A percentile compares a stretch with the other conserved stretches of the same genome.
These are phyloP conservation scores for Penicillium ucsense DNA, from an alignment of 495 filamentous ascomycete genomes.

Conservation along the genomic window DNA sequence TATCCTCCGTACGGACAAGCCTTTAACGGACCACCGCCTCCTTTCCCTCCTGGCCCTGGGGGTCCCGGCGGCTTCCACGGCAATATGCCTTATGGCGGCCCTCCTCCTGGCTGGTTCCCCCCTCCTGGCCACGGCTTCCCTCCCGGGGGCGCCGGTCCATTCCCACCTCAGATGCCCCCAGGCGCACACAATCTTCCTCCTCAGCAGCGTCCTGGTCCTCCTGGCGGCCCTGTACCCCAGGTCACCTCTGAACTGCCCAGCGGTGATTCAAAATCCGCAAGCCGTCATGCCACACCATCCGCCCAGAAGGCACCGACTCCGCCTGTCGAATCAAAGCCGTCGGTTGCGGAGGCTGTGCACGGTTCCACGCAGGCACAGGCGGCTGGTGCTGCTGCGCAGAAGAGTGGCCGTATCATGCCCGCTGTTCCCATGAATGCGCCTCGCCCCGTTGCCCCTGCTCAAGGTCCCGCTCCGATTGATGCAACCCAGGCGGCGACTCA, in stretches of 20 bases:
- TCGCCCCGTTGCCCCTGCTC: constrained; percentile 31
- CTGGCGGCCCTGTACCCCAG: constrained; percentile 21
- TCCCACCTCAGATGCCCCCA: constrained; percentile 41
- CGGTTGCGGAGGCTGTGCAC: constrained; percentile 36
- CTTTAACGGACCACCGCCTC: constrained; percentile 49
- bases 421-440: constrained; percentile 49
- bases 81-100: constrained; percentile 54
- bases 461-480: constrained; percentile 38
- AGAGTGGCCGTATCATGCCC: constrained; percentile 61
- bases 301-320: constrained; percentile 39
- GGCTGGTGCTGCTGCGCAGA: constrained; percentile 36
- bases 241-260: constrained; percentile 36
- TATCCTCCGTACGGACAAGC: constrained; percentile 46
- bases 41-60: constrained; percentile 52
- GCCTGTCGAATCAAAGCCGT: constrained; percentile 60
- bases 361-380: constrained; percentile 28
- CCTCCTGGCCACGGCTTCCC: constrained; percentile 74
- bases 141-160: constrained; percentile 48
- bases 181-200: constrained; percentile 42
- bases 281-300: constrained; percentile 28
- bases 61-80: constrained; percentile 29
- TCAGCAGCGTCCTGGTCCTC: constrained; percentile 31
- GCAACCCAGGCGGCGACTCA: constrained; percentile 76
- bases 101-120: constrained; percentile 69
- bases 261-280: constrained; percentile 30